A percentile compares a stretch with the other conserved stretches of the same genome.
Evolutionary conservation across 1,284 basidiomycete species (phyloP).

Genomic region (Boletus subluridellus): DNA sequence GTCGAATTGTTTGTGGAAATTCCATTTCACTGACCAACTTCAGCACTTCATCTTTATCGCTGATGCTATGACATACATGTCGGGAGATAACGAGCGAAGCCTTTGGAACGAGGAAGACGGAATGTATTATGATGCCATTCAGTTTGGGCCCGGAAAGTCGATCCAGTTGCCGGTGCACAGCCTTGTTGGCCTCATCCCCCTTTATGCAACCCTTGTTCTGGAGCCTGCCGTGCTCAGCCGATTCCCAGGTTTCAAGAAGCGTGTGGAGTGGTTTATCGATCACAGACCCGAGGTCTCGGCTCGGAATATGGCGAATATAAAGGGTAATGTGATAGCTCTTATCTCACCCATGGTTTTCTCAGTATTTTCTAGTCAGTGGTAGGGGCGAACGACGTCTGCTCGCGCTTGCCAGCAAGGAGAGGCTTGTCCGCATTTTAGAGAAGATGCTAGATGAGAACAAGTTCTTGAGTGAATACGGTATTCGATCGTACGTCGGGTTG

Average conservation of each 20-base stretch:
- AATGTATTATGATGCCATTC: conserved; percentile 97
- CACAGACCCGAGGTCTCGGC: conserved; percentile 83
- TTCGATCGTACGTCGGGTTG: conserved; percentile 68
- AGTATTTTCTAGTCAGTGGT: conserved; percentile 54
- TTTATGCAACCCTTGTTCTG: conserved; percentile 91
- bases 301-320: conserved; percentile 97
- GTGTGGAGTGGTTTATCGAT: conserved; percentile 98
- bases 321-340: conserved; percentile 46
- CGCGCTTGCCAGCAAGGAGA: conserved; percentile 89
- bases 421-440: conserved; percentile 83
- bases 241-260: conserved; percentile 96
- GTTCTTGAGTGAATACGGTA: conserved; percentile 92
- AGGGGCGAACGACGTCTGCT: conserved; percentile 85
- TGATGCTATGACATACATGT: conserved; percentile 93
- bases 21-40: conserved; percentile 7
- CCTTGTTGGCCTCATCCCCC: conserved; percentile 92
- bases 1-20: conserved; percentile 11
- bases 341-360: conserved; percentile 5
- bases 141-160: conserved; percentile 79
- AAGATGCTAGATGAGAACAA: conserved; percentile 97
- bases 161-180: conserved; percentile 92
- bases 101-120: conserved; percentile 97
- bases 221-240: conserved; percentile 87
- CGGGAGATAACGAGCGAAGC: conserved; percentile 72
- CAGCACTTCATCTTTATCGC: conserved; percentile 95